Percentiles rank a stretch among this genome's conserved stretches.
Conservation (phyloP, 2,329 filamentous ascomycete species). For the Alternaria alternata region DNA sequence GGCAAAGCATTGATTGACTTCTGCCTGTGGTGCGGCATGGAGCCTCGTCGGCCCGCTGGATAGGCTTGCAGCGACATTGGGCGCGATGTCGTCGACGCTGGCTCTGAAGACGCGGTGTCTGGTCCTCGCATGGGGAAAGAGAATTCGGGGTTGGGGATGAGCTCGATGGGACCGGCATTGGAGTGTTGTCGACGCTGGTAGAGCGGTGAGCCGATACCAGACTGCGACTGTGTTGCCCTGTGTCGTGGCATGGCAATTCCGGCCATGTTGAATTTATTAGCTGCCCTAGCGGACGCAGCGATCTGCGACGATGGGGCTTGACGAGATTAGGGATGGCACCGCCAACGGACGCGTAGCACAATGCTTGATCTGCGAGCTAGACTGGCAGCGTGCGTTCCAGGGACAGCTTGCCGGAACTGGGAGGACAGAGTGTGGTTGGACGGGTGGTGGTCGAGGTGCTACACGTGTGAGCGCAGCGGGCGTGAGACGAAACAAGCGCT, state of each 20-base stretch:
- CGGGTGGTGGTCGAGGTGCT: constrained; percentile 32
- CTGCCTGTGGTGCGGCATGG: constrained; percentile 47
- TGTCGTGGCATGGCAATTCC: constrained; percentile 52
- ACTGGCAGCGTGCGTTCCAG: constrained; percentile 33
- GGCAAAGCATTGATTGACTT: constrained; percentile 56
- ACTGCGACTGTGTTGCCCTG: constrained; percentile 50
- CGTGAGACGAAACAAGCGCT: constrained; percentile 52
- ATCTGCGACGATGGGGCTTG: constrained; percentile 31
- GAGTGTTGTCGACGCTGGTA: constrained; percentile 47
- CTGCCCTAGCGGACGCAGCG: constrained; percentile 34
- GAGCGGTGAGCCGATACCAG: constrained; percentile 47
- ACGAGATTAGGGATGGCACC: constrained; percentile 41
- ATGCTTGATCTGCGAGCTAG: constrained; percentile 31
- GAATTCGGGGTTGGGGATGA: constrained; percentile 59
- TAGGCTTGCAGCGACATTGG: constrained; percentile 50
- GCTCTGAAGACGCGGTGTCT: constrained; percentile 34
- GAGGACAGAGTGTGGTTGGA: constrained; percentile 12
- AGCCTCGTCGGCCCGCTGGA: constrained; percentile 45
- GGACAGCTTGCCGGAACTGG: constrained; percentile 26
- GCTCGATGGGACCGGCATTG: constrained; percentile 50
- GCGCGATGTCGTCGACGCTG: constrained; percentile 46
- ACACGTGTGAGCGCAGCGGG: constrained; percentile 42
- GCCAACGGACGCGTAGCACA: constrained; percentile 31
- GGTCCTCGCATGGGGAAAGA: constrained; percentile 55
- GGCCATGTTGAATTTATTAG: constrained; percentile 44